Evolutionary conservation across 805 yeast genomes (phyloP), one percentile per base, ranked within the genome.

Genomic region (Candida manassasensis): DNA sequence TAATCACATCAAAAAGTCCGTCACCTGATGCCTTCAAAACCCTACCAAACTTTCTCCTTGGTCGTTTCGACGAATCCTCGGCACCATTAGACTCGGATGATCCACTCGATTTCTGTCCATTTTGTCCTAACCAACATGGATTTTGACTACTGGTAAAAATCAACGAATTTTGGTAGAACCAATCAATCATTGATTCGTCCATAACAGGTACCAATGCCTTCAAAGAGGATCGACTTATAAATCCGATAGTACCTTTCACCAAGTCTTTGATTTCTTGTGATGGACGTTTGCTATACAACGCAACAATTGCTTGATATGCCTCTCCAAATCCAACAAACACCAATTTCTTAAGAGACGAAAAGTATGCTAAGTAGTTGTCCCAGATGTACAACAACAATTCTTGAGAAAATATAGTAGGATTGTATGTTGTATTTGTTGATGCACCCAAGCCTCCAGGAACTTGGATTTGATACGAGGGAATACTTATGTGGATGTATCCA

Each of bases 291-390:
- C 96, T 96, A 37, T 84, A 75, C 16, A 90, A 64, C 58, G 89
- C 93, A 1, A 90, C 89, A 30, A 89, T 73, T 2, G 96, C 86
- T 29, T 85, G 81, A 50, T 85, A 84, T 0, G 96, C 79, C 38
- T 87, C 95, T 26, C 98, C 98, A 44, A 83, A 74, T 6, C 97
- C 97, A 25, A 89, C 72, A 53, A 90, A 79, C 1, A 84, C 80
- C 21, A 93, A 55, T 44, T 84, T 84, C 29, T 76, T 65, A 29
- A 84, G 76, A 35, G 75, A 73, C 11, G 54, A 47, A 47, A 88
- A 84, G 53, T 81, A 85, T 41, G 82, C 79, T 35, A 93, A 62
- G 51, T 85, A 87, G 54, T 88, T 85, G 55, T 90, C 97, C 96
- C 97, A 93, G 12, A 93, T 50, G 53, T 84, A 84, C 8, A 84